phyloP scores from a whole-genome alignment of 306 rosid species.

The Medicago arabica region DNA sequence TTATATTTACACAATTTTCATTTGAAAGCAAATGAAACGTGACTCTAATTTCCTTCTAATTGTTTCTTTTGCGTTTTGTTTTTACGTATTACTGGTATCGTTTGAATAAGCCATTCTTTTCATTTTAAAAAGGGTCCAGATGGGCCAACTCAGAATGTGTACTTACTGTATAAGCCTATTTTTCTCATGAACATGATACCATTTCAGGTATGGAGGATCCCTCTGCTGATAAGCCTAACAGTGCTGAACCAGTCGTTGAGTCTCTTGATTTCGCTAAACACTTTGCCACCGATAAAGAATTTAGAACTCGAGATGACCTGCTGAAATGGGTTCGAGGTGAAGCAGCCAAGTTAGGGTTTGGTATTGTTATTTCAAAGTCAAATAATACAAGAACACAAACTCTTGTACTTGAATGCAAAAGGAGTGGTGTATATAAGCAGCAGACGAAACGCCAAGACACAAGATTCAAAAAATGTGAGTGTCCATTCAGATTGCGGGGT shows the following conservation, averaged over 20 bases:
- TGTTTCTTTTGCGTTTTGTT: background rate
- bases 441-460: background rate
- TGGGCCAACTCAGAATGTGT: background rate
- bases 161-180: background rate
- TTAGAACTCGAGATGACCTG: background rate
- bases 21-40: background rate
- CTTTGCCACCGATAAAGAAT: background rate
- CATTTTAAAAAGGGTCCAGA: background rate
- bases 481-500: constrained; percentile 14
- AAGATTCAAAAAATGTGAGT: background rate
- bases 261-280: background rate
- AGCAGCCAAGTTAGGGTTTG: background rate
- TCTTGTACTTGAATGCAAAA: background rate
- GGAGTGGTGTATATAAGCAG: background rate
- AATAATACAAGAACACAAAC: background rate
- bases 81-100: background rate
- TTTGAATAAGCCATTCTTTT: background rate
- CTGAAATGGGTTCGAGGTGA: background rate
- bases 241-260: background rate
- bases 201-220: constrained; percentile 6
- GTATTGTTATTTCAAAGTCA: background rate
- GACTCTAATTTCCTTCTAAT: background rate
- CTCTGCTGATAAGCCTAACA: background rate
- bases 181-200: background rate
- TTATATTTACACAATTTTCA: background rate